Evolutionary conservation across 306 rosid species (phyloP), one percentile per base, ranked within the genome.

Genomic region (Cercis canadensis): DNA sequence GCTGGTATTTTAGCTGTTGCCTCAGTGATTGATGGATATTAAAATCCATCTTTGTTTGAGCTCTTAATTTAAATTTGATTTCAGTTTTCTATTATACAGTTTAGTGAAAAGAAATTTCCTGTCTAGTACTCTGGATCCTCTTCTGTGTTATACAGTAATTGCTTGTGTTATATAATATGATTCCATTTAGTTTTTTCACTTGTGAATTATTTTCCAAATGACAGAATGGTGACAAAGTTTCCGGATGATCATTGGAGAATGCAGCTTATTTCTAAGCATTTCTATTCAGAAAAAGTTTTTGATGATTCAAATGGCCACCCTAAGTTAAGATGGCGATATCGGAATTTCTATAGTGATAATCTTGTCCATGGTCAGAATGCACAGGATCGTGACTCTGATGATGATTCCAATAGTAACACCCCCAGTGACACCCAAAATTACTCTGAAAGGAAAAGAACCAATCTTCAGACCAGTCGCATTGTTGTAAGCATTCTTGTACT

Each of bases 241-340:
- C 81, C 66, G 63, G 46, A 78, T 66, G 67, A 49, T 50, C 47
- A 75, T 56, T 62, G 80, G 29, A 24, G 2, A 24, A 24, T 24
- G 29, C 29, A 24, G 29, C 29, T 24, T 24, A 24, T 24, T 24
- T 3, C 29, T 24, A 24, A 24, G 29, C 29, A 24, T 24, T 24
- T 24, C 29, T 24, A 1, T 24, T 24, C 29, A 24, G 29, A 24
- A 24, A 24, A 24, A 24, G 29, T 24, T 81, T 80, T 75, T 31
- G 84, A 86, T 50, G 90, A 86, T 78, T 47, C 84, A 16, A 71
- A 83, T 52, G 29, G 3, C 29, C 29, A 24, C 82, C 79, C 88
- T 15, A 81, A 78, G 36, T 14, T 75, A 61, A 78, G 79, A 75
- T 86, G 84, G 90, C 86, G 88, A 7, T 78, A 75, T 61, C 84